phyloP scores from a whole-genome alignment of 2,329 filamentous ascomycete species.

The Mycosphaerella arachidis region DNA sequence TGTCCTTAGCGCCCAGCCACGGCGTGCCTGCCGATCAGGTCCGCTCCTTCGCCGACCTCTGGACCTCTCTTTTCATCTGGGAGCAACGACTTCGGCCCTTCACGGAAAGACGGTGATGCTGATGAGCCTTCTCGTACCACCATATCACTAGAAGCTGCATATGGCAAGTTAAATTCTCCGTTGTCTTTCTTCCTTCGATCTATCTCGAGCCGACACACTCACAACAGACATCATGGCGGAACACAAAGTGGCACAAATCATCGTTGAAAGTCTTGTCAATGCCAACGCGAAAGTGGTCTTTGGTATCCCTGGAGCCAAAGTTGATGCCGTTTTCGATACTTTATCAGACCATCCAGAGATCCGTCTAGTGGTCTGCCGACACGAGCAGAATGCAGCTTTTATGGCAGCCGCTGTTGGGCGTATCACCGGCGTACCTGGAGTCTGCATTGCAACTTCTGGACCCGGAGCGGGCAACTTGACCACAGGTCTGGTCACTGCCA shows the following conservation, averaged over 20 bases:
- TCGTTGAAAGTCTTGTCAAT: constrained; percentile 35
- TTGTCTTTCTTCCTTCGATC: not conserved
- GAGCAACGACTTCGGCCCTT: not conserved
- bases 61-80: not conserved
- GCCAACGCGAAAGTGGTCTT: constrained; percentile 46
- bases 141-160: not conserved
- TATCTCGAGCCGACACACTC: not conserved
- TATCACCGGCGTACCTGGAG: constrained; percentile 45
- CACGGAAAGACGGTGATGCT: not conserved
- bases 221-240: constrained; percentile 15
- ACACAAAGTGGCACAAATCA: constrained; percentile 31
- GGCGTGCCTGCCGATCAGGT: not conserved
- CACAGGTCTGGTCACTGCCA: constrained; percentile 46
- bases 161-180: not conserved
- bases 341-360: constrained; percentile 46
- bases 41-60: not conserved
- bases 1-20: not conserved
- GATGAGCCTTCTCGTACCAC: not conserved
- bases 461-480: constrained; percentile 47
- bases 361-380: constrained; percentile 44
- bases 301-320: constrained; percentile 41
- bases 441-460: constrained; percentile 46
- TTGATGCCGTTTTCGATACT: constrained; percentile 47
- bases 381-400: constrained; percentile 50
- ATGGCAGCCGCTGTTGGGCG: constrained; percentile 47